Percentiles rank a stretch among this genome's conserved stretches.
These are phyloP conservation scores for Magnusiomyces ingens DNA, from an alignment of 1,139 yeast species.

Conservation along the genomic window DNA sequence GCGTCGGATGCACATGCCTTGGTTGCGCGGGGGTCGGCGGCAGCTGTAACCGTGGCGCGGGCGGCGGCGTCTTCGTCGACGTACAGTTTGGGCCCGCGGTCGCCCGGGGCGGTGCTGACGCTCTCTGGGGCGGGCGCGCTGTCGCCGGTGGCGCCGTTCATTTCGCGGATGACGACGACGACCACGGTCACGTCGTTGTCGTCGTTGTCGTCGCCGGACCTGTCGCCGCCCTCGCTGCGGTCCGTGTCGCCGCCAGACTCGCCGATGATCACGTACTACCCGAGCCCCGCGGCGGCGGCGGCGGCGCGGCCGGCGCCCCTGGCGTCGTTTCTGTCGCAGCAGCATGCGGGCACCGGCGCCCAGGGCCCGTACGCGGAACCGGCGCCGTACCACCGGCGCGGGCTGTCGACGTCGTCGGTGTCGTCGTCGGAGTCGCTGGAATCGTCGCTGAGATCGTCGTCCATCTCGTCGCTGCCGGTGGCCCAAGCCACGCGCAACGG, in stretches of 20 bases:
- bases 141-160: too few relatives aligned
- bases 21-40: too few relatives aligned
- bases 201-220: not conserved
- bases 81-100: too few relatives aligned
- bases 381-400: not conserved
- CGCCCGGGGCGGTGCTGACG: too few relatives aligned
- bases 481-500: not conserved
- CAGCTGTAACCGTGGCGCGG: too few relatives aligned
- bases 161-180: not conserved
- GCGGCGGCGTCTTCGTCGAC: too few relatives aligned
- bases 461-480: too few relatives aligned
- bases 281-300: not conserved
- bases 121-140: too few relatives aligned
- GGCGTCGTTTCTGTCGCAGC: not conserved
- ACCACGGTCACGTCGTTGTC: not conserved
- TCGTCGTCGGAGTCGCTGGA: too few relatives aligned
- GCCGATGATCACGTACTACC: not conserved
- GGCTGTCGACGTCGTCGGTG: not conserved
- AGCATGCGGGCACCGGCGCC: not conserved
- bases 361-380: not conserved
- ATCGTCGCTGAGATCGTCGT: too few relatives aligned
- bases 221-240: not conserved
- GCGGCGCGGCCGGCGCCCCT: not conserved
- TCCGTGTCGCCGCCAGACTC: not conserved
- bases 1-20: too few relatives aligned